Evolutionary conservation across 2,329 filamentous ascomycete species (phyloP).

Genomic region (Cladobotryum mycophilum): DNA sequence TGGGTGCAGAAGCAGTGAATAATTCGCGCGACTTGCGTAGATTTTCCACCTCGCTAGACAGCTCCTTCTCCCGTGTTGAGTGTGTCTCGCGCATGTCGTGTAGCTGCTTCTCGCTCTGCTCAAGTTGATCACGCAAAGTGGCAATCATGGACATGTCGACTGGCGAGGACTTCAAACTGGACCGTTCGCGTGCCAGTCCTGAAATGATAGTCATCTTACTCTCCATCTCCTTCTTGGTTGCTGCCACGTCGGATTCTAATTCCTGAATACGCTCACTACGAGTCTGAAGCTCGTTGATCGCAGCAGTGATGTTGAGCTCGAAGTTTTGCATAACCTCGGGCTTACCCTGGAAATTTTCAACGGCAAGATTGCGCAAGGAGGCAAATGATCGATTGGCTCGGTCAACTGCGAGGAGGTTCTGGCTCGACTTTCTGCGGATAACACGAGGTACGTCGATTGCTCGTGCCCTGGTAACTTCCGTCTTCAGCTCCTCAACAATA

Average conservation of each 20-base stretch:
- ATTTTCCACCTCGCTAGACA: constrained; percentile 63
- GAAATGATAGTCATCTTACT: constrained; percentile 94
- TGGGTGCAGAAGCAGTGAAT: constrained; percentile 18
- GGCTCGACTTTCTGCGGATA: constrained; percentile 87
- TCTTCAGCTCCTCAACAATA: constrained; percentile 86
- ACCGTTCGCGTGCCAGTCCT: constrained; percentile 85
- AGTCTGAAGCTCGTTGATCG: constrained; percentile 84
- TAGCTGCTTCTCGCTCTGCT: constrained; percentile 79
- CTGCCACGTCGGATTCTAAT: constrained; percentile 76
- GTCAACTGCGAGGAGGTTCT: constrained; percentile 80
- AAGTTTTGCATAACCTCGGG: constrained; percentile 88
- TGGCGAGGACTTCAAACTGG: constrained; percentile 75
- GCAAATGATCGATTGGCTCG: constrained; percentile 87
- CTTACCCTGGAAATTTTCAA: constrained; percentile 75
- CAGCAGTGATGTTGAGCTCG: constrained; percentile 82
- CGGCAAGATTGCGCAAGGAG: constrained; percentile 79
- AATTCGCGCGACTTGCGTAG: constrained; percentile 52
- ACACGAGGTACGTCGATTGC: constrained; percentile 59
- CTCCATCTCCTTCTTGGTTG: constrained; percentile 92
- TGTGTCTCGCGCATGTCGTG: constrained; percentile 66
- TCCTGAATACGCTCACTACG: constrained; percentile 86
- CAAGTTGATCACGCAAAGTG: constrained; percentile 78
- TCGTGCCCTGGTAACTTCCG: constrained; percentile 74
- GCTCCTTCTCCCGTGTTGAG: constrained; percentile 65
- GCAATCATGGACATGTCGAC: constrained; percentile 90